These are phyloP conservation scores for Rickenella mellea DNA, from an alignment of 768 basidiomycete genomes.

Conservation along the genomic window DNA sequence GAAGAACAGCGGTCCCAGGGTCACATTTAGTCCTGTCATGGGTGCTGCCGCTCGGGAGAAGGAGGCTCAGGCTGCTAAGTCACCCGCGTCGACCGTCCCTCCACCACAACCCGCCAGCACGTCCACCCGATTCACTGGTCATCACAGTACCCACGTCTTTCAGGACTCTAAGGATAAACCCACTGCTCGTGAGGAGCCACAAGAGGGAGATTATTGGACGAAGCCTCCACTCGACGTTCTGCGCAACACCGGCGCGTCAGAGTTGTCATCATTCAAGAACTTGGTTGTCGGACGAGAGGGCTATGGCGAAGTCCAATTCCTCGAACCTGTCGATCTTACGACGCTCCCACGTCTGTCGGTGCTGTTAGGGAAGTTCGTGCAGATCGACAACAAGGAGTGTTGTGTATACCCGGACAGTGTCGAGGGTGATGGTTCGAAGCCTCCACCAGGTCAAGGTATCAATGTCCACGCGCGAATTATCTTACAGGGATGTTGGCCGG, in stretches of 20 bases:
- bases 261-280: slow-evolving; percentile 62
- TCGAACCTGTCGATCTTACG: slow-evolving; percentile 75
- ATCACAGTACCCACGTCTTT: slow-evolving; percentile 21
- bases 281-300: slow-evolving; percentile 88
- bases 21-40: slow-evolving; percentile 67
- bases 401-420: slow-evolving; percentile 89
- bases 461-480: slow-evolving; percentile 80
- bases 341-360: slow-evolving; percentile 69
- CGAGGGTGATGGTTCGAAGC: slow-evolving; percentile 60
- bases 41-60: slow-evolving; percentile 69
- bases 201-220: slow-evolving; percentile 89
- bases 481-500: slow-evolving; percentile 76
- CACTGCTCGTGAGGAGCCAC: slow-evolving; percentile 30
- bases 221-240: slow-evolving; percentile 71
- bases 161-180: slow-evolving; percentile 21
- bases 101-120: background rate
- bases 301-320: slow-evolving; percentile 80
- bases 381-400: slow-evolving; percentile 87
- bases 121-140: slow-evolving; percentile 7
- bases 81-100: slow-evolving; percentile 3
- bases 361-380: slow-evolving; percentile 78
- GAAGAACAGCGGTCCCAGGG: slow-evolving; percentile 28
- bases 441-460: slow-evolving; percentile 72
- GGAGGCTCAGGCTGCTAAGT: slow-evolving; percentile 34
- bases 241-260: slow-evolving; percentile 59